Evolutionary conservation across 139 green algal genomes (phyloP).

Genomic region (Choricystis sp.): DNA sequence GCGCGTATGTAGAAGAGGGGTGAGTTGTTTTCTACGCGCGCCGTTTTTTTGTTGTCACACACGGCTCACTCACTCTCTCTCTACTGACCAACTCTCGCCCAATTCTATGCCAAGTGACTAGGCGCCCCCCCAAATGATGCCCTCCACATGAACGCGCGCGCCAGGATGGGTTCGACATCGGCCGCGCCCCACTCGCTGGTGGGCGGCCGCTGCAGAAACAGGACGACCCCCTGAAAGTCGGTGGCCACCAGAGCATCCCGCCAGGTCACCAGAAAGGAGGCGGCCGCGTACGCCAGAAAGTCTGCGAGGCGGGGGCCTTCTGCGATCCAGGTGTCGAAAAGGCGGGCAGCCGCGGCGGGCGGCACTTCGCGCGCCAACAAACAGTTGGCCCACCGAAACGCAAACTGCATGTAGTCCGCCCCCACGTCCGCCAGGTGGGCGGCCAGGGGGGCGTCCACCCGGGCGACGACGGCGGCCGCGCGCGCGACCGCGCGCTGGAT

Average conservation of each 20-base stretch:
- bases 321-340: conserved; percentile 79
- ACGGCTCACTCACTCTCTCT: too few species aligned
- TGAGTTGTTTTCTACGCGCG: too few species aligned
- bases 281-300: conserved; percentile 64
- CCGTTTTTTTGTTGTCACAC: too few species aligned
- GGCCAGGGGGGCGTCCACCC: conserved; percentile 29
- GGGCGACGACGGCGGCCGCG: conserved; percentile 61
- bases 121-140: conserved; percentile 52
- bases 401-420: conserved; percentile 94
- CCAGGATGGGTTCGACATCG: conserved; percentile 70
- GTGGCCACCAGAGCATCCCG: conserved; percentile 28
- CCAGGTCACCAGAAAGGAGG: conserved; percentile 62
- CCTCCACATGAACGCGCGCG: conserved; percentile 61
- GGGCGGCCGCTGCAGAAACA: conserved; percentile 40
- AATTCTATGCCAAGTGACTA: conserved; percentile 43
- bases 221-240: conserved; percentile 50
- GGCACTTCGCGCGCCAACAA: conserved; percentile 78
- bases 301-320: conserved; percentile 38
- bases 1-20: too few species aligned
- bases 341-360: conserved; percentile 48
- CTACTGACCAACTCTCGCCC: too few species aligned
- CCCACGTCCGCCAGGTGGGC: conserved; percentile 61
- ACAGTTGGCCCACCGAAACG: conserved; percentile 97
- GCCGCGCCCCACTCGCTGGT: conserved; percentile 52
- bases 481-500: conserved; percentile 85